Conservation (phyloP, 495 filamentous ascomycete genomes). For the Massariosphaeria phaeospora region DNA sequence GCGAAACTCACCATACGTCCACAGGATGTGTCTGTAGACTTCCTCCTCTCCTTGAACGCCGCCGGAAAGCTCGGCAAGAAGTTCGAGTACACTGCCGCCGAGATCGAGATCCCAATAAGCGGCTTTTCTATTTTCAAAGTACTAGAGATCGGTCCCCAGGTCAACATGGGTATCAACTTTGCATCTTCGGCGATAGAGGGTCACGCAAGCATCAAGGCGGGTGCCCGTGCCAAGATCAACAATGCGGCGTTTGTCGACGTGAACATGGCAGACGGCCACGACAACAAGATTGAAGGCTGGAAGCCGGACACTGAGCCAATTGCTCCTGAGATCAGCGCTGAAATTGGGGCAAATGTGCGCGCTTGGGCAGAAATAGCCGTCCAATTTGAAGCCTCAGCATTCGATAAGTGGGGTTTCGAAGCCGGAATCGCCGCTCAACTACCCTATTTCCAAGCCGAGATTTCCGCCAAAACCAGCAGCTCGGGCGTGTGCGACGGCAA, state of each 20-base stretch:
- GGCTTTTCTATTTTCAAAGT: conserved; percentile 9
- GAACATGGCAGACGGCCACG: neutral
- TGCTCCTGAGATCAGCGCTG: conserved; percentile 4
- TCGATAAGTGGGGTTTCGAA: conserved; percentile 14
- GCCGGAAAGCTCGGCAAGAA: conserved; percentile 11
- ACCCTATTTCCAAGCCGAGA: conserved; percentile 11
- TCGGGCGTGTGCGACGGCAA: conserved; percentile 8
- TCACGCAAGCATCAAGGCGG: neutral
- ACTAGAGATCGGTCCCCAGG: conserved; percentile 15
- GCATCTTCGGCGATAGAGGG: conserved; percentile 4
- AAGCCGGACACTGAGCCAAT: conserved; percentile 14
- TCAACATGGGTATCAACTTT: conserved; percentile 14
- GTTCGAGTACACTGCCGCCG: conserved; percentile 5
- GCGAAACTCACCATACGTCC: conserved; percentile 14
- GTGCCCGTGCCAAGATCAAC: conserved; percentile 2
- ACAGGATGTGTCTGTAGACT: neutral
- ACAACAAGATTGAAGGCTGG: conserved; percentile 6
- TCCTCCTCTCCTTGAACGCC: conserved; percentile 2
- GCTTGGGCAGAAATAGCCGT: conserved; percentile 18
- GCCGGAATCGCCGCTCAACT: conserved; percentile 12
- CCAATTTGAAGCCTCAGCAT: conserved; percentile 3
- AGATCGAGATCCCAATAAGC: conserved; percentile 12
- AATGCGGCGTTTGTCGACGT: conserved; percentile 6
- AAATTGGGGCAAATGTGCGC: neutral
- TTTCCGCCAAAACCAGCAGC: neutral